phyloP scores from a whole-genome alignment of 768 basidiomycete species.

The Mycena polygramma region DNA sequence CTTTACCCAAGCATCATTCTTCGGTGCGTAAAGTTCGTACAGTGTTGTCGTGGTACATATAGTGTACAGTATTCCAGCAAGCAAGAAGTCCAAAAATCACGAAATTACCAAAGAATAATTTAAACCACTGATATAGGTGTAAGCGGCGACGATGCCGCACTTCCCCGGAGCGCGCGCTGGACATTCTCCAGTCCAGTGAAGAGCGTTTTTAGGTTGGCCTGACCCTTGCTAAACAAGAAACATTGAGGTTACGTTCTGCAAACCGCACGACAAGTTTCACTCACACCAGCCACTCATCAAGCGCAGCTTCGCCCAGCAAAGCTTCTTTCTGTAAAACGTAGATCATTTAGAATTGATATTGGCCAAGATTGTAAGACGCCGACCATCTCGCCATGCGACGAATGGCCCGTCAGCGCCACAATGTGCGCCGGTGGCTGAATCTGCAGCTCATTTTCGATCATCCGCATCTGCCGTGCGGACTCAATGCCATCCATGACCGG shows the following conservation, averaged over 20 bases:
- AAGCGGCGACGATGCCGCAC: too few species aligned
- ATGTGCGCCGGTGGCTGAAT: slow-evolving; percentile 12
- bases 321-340: slow-evolving; percentile 8
- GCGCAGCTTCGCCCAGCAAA: slow-evolving; percentile 12
- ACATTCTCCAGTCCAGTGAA: slow-evolving; percentile 14
- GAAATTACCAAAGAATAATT: not conserved
- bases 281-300: slow-evolving; percentile 27
- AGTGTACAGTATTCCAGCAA: too few species aligned
- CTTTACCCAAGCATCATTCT: too few species aligned
- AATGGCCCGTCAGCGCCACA: slow-evolving; percentile 19
- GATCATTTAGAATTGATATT: not conserved
- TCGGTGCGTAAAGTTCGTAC: too few species aligned
- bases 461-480: slow-evolving; percentile 22
- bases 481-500: slow-evolving; percentile 27
- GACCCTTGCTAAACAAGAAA: slow-evolving; percentile 6
- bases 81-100: too few species aligned
- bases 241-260: not conserved
- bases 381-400: slow-evolving; percentile 23
- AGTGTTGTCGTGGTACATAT: too few species aligned
- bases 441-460: slow-evolving; percentile 21
- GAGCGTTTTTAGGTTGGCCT: slow-evolving; percentile 19
- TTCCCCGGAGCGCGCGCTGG: slow-evolving; percentile 6
- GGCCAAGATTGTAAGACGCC: not conserved
- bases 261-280: not conserved
- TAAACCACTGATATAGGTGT: not conserved